Conservation (phyloP, 1,284 basidiomycete species). For the Butyriboletus appendiculatus region DNA sequence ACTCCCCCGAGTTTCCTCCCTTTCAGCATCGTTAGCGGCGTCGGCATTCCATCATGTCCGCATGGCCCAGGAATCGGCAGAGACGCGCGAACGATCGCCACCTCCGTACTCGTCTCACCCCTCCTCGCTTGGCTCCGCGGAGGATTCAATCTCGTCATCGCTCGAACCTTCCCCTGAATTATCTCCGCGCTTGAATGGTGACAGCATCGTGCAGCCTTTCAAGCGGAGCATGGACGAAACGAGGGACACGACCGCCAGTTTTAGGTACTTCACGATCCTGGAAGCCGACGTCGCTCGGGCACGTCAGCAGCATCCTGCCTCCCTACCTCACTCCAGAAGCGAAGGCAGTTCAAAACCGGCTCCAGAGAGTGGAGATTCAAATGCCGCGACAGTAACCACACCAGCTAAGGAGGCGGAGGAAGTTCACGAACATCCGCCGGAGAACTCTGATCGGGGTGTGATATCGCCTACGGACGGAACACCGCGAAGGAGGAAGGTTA, state of each 20-base stretch:
- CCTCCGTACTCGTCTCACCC: slow-evolving; percentile 36
- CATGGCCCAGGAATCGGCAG: slow-evolving; percentile 13
- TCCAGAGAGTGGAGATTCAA: slow-evolving; percentile 14
- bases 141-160: slow-evolving; percentile 34
- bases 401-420: slow-evolving; percentile 13
- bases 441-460: slow-evolving; percentile 17
- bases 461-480: slow-evolving; percentile 22
- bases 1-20: slow-evolving; percentile 52
- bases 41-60: slow-evolving; percentile 58
- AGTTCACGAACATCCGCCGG: slow-evolving; percentile 6
- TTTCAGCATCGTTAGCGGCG: slow-evolving; percentile 68
- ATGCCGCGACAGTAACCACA: slow-evolving; percentile 11
- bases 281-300: slow-evolving; percentile 55
- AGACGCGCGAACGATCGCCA: slow-evolving; percentile 26
- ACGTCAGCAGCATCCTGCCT: slow-evolving; percentile 26
- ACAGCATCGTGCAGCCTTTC: slow-evolving; percentile 44
- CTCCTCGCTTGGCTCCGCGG: slow-evolving; percentile 31
- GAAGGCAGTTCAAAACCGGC: slow-evolving; percentile 15
- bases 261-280: slow-evolving; percentile 59
- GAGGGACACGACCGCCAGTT: slow-evolving; percentile 67
- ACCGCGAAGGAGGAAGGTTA: slow-evolving; percentile 64
- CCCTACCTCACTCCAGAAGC: slow-evolving; percentile 14
- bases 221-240: slow-evolving; percentile 59
- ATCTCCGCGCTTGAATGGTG: slow-evolving; percentile 35
- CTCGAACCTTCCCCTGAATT: slow-evolving; percentile 35